phyloP scores from a whole-genome alignment of 345 rosid genomes.

The Eucalyptus erythrocorys region DNA sequence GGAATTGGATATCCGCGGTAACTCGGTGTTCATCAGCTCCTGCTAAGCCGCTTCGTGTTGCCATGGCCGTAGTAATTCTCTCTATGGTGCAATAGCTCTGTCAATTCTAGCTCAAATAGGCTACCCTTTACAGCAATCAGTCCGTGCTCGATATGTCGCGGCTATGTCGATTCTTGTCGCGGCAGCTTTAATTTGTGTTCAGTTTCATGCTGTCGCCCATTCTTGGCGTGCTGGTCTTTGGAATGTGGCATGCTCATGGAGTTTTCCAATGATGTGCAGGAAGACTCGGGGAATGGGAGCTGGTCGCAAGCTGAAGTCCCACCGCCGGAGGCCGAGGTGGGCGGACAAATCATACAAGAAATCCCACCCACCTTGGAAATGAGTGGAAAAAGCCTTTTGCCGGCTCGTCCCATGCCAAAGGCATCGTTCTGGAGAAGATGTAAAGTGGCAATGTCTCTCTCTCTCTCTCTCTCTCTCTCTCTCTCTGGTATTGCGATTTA shows the following conservation, averaged over 20 bases:
- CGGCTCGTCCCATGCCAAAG: constrained; percentile 65
- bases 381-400: constrained; percentile 79
- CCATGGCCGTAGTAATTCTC: background rate
- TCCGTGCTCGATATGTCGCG: background rate
- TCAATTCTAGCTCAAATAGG: background rate
- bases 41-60: background rate
- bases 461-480: background rate
- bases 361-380: constrained; percentile 52
- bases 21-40: background rate
- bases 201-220: background rate
- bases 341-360: constrained; percentile 61
- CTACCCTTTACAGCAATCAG: background rate
- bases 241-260: background rate
- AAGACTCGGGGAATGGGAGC: constrained; percentile 78
- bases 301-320: constrained; percentile 43
- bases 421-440: constrained; percentile 68
- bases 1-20: background rate
- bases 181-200: background rate
- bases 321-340: constrained; percentile 57
- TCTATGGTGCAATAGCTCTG: background rate
- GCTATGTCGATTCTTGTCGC: background rate
- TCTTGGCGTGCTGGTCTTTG: background rate
- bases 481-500: background rate
- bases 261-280: constrained; percentile 5
- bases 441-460: background rate